Evolutionary conservation across 768 basidiomycete species (phyloP), one percentile per base, ranked within the genome.

Genomic region (Fistulinella prunicolor): DNA sequence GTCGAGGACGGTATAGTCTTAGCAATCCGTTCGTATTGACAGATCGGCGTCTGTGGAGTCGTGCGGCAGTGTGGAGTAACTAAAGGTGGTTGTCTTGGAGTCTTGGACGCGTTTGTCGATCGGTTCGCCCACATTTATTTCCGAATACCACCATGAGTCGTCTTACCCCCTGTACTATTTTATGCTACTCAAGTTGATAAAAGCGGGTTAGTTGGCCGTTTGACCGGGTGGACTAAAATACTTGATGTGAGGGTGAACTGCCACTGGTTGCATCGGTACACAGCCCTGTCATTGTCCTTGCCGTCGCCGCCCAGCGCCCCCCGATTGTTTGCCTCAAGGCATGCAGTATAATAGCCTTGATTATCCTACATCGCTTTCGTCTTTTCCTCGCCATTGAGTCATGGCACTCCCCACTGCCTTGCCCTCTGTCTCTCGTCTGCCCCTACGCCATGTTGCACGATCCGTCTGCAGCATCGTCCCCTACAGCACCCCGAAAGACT

Each of bases 1-100:
- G 60, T 50, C 73, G 72, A 52, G 73, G 75, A 50, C 72, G 73
- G 48, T 76, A 74, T 49, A 78, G 76, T 50, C 67, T 88, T 35
- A 76, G 75, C 39, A 80, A 83, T 14, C 76, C 81, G 16, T 67
- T 82, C 16, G 57, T 79, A 3, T 60, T 64, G 41, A 58, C 64
- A n/a, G 53, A 56, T 20, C 51, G 43, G 13, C 55, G 42, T 23
- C 30, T 28, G 10, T 20, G 28, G 50, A 58, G 44, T 47, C 42
- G 55, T 44, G 29, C 35, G 9, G 52, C 56, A 3, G 47, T 54
- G 7, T 59, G 62, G 57, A 45, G 40, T 45, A 35, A 50, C 26
- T 64, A 22, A 59, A 34, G 4, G 4, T 9, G 26, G 34, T 20
- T 20, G 30, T 41, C 26, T n/a, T n/a, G n/a, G n/a, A n/a, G n/a